Evolutionary conservation across 2,329 filamentous ascomycete genomes (phyloP), one percentile per base, ranked within the genome.

Genomic region (Arthroderma sp.): DNA sequence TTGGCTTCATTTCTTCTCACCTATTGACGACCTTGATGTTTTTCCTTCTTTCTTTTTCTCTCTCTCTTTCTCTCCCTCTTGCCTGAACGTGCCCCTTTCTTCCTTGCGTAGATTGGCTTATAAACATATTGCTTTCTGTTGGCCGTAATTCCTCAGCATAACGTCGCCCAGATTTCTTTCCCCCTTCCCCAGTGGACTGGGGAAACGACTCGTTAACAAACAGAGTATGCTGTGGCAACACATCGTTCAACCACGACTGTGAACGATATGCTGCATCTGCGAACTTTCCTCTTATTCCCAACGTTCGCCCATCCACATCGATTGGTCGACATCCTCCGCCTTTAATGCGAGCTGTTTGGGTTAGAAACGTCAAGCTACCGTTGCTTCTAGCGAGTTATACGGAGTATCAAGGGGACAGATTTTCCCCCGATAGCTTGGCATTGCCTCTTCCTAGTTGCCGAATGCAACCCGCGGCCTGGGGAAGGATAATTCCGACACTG

Each of bases 201-300:
- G n/a, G 28, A 33, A 43, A 43, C 39, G 38, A 17, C 37, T 51
- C 13, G 28, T 17, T 51, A 51, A 31, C 44, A 51, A 25, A 59
- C 23, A 21, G 33, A 41, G 17, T 21, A 44, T 54, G 38, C 54
- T 59, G 55, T 55, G 55, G 54, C 54, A 54, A 44, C 11, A 8
- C 38, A 38, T 51, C 21, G 35, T 54, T 54, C 49, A 54, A 54
- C 49, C 54, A 54, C 55, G n/a, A 44, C 37, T 54, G 41, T 28
- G 25, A 28, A 44, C 37, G 54, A 33, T 17, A n/a, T 25, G 37
- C 41, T 38, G 52, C 35, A 19, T 56, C 41, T 8, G 13, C n/a
- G 25, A 51, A 51, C 23, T 31, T 44, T 44, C 41, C 21, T 52
- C 25, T 39, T 55, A 41, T 54, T 51, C 11, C 33, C 56, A 55